Evolutionary conservation across 2,329 filamentous ascomycete species (phyloP).

Genomic region (Shiraia bambusicola): DNA sequence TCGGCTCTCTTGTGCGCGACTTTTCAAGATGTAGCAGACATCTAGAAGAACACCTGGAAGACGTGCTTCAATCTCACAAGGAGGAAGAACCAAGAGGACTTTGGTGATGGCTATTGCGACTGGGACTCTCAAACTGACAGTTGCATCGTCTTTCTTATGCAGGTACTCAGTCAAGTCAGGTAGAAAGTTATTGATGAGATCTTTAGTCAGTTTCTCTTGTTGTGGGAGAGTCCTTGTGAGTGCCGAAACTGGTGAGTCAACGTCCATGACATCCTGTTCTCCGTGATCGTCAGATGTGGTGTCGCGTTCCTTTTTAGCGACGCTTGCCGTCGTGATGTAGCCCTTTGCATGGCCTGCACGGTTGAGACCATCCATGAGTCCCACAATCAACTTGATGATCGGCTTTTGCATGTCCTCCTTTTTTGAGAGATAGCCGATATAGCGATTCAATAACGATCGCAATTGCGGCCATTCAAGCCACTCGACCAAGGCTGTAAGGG

Average conservation of each 20-base stretch:
- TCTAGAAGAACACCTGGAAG: conserved; percentile 86
- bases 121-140: conserved; percentile 88
- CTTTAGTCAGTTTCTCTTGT: conserved; percentile 66
- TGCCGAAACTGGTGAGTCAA: conserved; percentile 24
- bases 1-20: conserved; percentile 81
- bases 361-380: conserved; percentile 75
- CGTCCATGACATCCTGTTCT: conserved; percentile 25
- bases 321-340: conserved; percentile 21
- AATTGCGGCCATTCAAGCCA: conserved; percentile 91
- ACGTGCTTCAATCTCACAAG: conserved; percentile 69
- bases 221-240: conserved; percentile 69
- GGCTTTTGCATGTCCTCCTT: conserved; percentile 85
- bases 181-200: conserved; percentile 73
- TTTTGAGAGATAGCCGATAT: conserved; percentile 76
- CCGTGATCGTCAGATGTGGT: conserved; percentile 33
- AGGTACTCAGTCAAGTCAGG: conserved; percentile 81
- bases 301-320: conserved; percentile 44
- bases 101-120: conserved; percentile 88
- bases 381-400: conserved; percentile 77
- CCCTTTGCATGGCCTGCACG: conserved; percentile 49
- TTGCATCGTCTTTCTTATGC: conserved; percentile 91
- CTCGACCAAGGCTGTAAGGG: conserved; percentile 72
- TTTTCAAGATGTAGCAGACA: conserved; percentile 88
- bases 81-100: conserved; percentile 76
- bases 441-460: conserved; percentile 78